Evolutionary conservation across 2,329 filamentous ascomycete genomes (phyloP).

Genomic region (Thielaviopsis ethacetica): DNA sequence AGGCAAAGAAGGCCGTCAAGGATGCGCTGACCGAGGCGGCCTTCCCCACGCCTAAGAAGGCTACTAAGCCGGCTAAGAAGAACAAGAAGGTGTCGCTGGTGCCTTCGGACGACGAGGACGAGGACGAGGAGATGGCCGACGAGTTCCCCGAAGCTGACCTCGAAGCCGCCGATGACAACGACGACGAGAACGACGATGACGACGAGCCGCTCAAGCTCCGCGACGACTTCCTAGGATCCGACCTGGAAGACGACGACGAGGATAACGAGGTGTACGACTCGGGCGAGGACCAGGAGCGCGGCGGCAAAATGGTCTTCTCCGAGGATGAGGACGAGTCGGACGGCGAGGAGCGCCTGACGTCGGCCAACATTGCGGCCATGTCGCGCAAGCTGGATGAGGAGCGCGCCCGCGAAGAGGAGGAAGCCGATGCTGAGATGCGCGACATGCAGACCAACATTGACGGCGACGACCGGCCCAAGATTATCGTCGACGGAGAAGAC

Average conservation of each 20-base stretch:
- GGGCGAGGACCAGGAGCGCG: constrained; percentile 41
- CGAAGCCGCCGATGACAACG: constrained; percentile 27
- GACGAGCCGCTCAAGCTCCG: constrained; percentile 26
- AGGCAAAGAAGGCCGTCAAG: constrained; percentile 20
- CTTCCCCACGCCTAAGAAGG: constrained; percentile 18
- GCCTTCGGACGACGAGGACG: constrained; percentile 23
- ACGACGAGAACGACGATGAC: constrained; percentile 26
- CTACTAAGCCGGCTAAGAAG: constrained; percentile 20
- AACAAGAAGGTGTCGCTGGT: constrained; percentile 19
- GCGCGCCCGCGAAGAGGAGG: constrained; percentile 60
- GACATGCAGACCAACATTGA: constrained; percentile 91
- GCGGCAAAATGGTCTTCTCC: constrained; percentile 63
- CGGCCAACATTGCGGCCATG: constrained; percentile 88
- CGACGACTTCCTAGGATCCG: constrained; percentile 37
- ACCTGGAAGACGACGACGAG: constrained; percentile 17
- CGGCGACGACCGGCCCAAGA: constrained; percentile 47
- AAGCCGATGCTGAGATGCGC: constrained; percentile 71
- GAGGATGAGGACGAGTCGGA: constrained; percentile 86
- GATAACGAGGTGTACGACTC: constrained; percentile 55
- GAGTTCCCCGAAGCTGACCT: constrained; percentile 23
- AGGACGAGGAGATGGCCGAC: constrained; percentile 25
- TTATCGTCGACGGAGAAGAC: constrained; percentile 45
- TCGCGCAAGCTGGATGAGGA: constrained; percentile 71
- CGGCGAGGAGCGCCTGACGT: constrained; percentile 77
- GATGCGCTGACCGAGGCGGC: constrained; percentile 14